These are phyloP conservation scores for Sugiyamaella japonica DNA, from an alignment of 1,139 yeast genomes.

Conservation along the genomic window DNA sequence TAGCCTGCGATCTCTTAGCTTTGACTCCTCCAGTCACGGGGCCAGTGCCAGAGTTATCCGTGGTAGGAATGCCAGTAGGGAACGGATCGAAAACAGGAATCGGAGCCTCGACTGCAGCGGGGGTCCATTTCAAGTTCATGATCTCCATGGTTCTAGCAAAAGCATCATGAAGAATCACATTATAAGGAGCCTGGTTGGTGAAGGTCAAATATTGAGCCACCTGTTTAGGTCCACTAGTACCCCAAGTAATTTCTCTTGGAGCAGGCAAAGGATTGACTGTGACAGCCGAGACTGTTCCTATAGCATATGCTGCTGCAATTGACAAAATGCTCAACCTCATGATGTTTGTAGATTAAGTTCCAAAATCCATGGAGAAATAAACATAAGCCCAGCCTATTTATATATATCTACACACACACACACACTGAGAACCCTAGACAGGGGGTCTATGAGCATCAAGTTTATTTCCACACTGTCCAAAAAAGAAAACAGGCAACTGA, in stretches of 20 bases:
- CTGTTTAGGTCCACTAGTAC: conserved; percentile 26
- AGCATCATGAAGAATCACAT: conserved; percentile 25
- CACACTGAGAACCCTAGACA: too few relatives aligned
- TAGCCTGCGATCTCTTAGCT: conserved; percentile 7
- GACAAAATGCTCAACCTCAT: conserved; percentile 10
- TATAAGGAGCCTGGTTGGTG: conserved; percentile 19
- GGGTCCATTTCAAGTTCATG: conserved; percentile 29
- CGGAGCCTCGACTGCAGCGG: conserved; percentile 29
- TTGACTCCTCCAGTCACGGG: conserved; percentile 13
- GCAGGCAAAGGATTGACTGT: conserved; percentile 33
- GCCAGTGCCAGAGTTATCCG: conserved; percentile 15
- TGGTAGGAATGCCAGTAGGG: conserved; percentile 24
- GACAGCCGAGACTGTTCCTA: conserved; percentile 22
- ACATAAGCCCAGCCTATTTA: not conserved
- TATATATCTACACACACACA: too few relatives aligned
- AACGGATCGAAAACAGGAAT: conserved; percentile 30
- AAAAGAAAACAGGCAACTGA: too few relatives aligned
- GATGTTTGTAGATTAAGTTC: not conserved
- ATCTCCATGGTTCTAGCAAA: conserved; percentile 25
- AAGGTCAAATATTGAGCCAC: conserved; percentile 24
- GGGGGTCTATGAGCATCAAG: too few relatives aligned
- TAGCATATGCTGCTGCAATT: not conserved
- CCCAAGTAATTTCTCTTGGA: conserved; percentile 32
- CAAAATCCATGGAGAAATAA: not conserved
- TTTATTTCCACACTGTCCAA: too few relatives aligned